phyloP scores from a whole-genome alignment of 352 stramenopile genomes.

The Saprolegnia parasitica region DNA sequence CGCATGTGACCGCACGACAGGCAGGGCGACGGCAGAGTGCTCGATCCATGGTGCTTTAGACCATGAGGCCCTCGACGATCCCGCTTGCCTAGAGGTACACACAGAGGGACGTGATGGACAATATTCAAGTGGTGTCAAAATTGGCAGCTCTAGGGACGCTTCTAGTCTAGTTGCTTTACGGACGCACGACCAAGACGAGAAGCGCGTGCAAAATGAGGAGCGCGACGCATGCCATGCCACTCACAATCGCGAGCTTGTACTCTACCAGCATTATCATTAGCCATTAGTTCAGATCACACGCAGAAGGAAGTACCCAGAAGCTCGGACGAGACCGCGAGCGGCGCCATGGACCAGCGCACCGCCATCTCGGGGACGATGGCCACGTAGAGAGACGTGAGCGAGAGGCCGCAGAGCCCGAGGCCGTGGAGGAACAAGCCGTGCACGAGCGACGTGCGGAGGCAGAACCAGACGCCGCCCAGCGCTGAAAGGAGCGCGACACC shows the following conservation, averaged over 20 bases:
- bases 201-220: slow-evolving; percentile 71
- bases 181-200: slow-evolving; percentile 46
- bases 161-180: slow-evolving; percentile 3
- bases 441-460: slow-evolving; percentile 27
- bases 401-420: slow-evolving; percentile 47
- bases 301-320: slow-evolving; percentile 51
- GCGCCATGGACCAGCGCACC: slow-evolving; percentile 63
- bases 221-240: slow-evolving; percentile 47
- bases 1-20: too few species aligned
- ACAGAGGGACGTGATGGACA: too few species aligned
- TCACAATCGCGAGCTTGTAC: slow-evolving; percentile 80
- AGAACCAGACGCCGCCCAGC: slow-evolving; percentile 4
- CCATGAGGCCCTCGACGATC: too few species aligned
- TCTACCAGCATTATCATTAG: slow-evolving; percentile 35
- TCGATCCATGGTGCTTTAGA: too few species aligned
- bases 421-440: slow-evolving; percentile 38
- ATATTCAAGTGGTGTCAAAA: too few species aligned
- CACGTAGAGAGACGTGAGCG: slow-evolving; percentile 45
- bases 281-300: slow-evolving; percentile 2
- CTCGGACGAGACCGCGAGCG: slow-evolving; percentile 41
- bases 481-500: background rate
- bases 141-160: too few species aligned
- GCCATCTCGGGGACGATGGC: slow-evolving; percentile 53
- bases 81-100: too few species aligned
- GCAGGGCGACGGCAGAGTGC: too few species aligned